Evolutionary conservation across 106 monocot genomes (phyloP), one percentile per base, ranked within the genome.

Genomic region (Iris macrosiphon): DNA sequence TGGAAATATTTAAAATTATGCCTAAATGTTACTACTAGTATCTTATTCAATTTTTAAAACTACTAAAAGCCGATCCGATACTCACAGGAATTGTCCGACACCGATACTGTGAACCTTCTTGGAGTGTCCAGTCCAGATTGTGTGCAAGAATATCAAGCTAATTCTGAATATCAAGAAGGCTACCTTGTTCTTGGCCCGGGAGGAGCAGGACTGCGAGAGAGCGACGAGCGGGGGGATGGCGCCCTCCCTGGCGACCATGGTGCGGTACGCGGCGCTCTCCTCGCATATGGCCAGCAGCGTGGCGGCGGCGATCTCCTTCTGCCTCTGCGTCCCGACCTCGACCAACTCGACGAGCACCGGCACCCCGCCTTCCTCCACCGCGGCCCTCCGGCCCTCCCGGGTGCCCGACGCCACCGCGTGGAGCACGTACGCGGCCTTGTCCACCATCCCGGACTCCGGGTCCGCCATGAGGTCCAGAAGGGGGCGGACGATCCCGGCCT

Each of bases 391-490:
- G 49, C 70, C 79, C 62, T 72, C 79, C 55, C 29, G 39, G 39
- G 19, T 30, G 46, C 27, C 51, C 26, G n/a, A n/a, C 17, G 40
- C 52, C 32, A 72, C 41, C 10, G 4, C 25, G 17, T 18, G 11
- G 48, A 84, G 40, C 18, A 80, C 70, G 40, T 63, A 59, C 28
- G 55, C 74, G 14, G 77, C 80, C 66, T 86, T 86, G 32, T 86
- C 80, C 53, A 80, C 77, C 80, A 80, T 77, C 32, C 73, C 77
- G 0, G 58, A 66, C 27, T 77, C 80, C 33, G 60, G 52, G 15
- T 86, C 86, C 42, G 86, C 65, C 77, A 86, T 77, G 40, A 80
- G 35, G 41, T 80, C 80, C 52, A 86, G 60, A 46, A 86, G 66
- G 9, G 71, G 52, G 44, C 59, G 31, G 61, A 86, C 71, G 7